Evolutionary conservation across 2,329 filamentous ascomycete species (phyloP).

Genomic region (Taxawa tesnikishii): DNA sequence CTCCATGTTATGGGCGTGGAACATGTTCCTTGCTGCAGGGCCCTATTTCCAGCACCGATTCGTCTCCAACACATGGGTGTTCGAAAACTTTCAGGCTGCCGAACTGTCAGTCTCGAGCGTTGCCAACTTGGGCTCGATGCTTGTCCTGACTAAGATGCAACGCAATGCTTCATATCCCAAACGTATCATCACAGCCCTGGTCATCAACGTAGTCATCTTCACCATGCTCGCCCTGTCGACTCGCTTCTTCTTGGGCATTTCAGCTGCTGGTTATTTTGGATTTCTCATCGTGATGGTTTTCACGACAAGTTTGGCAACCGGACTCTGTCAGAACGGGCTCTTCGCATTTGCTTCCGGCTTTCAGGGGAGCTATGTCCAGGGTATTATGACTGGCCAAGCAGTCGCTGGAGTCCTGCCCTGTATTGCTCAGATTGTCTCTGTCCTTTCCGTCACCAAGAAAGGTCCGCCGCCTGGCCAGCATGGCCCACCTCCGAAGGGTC

Average conservation of each 20-base stretch:
- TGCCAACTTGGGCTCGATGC: constrained; percentile 65
- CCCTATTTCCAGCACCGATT: constrained; percentile 88
- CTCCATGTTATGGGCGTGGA: constrained; percentile 98
- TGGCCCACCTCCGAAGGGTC: constrained; percentile 5
- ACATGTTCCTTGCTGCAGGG: constrained; percentile 94
- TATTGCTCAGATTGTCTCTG: constrained; percentile 73
- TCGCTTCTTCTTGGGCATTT: constrained; percentile 47
- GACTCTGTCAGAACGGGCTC: constrained; percentile 82
- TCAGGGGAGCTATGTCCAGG: constrained; percentile 81
- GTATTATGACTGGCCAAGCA: constrained; percentile 89
- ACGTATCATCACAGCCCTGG: constrained; percentile 66
- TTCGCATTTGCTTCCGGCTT: constrained; percentile 87
- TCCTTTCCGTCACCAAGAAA: constrained; percentile 46
- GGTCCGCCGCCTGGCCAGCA: constrained; percentile 17
- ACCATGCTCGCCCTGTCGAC: constrained; percentile 71
- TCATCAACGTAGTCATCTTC: constrained; percentile 69
- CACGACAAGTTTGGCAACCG: constrained; percentile 65
- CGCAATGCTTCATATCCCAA: constrained; percentile 73
- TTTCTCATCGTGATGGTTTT: constrained; percentile 79
- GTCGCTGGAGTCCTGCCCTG: constrained; percentile 84
- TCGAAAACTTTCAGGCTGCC: constrained; percentile 75
- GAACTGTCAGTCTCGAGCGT: constrained; percentile 79
- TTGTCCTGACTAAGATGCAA: constrained; percentile 70
- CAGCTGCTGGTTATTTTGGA: constrained; percentile 57
- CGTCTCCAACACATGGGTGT: constrained; percentile 54